Evolutionary conservation across 805 yeast species (phyloP), one percentile per base, ranked within the genome.

Genomic region (Hemisphaericaspora nanyangensis): DNA sequence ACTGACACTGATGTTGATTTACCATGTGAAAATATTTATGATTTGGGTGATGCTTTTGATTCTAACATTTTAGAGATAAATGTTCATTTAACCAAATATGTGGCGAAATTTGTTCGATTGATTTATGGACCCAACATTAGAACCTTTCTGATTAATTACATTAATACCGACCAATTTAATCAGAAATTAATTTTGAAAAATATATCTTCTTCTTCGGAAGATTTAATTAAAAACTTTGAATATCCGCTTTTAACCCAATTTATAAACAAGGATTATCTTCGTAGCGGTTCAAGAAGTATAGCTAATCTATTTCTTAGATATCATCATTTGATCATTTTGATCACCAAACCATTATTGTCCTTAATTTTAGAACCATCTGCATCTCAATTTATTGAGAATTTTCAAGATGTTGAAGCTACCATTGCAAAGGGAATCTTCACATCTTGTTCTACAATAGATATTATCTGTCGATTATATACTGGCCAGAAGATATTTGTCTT

Each of bases 1-100:
- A 61, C 68, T 5, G 71, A 67, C 39, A 68, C 73, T 1, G 73
- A 68, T 37, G 68, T 65, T 10, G 69, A 66, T 28, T 53, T 65
- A 7, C 73, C 73, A 4, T 40, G 52, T 27, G 72, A 67, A 44
- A 63, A 63, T 43, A 33, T 39, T 10, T 29, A 47, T 20, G 60
- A 53, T 29, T 43, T 65, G 20, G 46, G 50, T 22, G 70, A 65
- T 40, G 34, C 47, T 18, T 67, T 63, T 40, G 60, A 63, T 41
- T 39, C 48, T 8, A 52, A 54, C 26, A 42, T 55, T 10, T 51
- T 68, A 31, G 70, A 64, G 39, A 46, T 57, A 17, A 65, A 67
- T 44, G 70, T 66, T 17, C 70, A 68, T 35, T 52, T 68, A 45
- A 55, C 67, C 17, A 67, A 68, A 44, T 58, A 58, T 43, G 56